phyloP scores from a whole-genome alignment of 1,139 yeast species.

The Sugiyamaella neomexicana region DNA sequence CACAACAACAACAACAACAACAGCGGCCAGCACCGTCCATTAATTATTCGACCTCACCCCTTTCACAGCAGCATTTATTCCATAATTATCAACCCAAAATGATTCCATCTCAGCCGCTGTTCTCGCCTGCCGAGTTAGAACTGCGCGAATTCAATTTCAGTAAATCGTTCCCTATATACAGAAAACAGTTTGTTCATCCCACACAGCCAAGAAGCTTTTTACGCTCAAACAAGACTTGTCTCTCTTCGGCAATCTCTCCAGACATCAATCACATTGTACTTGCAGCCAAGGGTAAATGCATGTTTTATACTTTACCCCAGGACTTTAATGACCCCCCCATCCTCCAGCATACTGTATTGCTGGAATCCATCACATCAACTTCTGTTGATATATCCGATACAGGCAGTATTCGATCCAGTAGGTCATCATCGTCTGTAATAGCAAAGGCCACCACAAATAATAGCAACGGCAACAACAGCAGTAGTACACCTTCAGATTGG shows the following conservation, averaged over 20 bases:
- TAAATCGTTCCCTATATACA: conserved; percentile 79
- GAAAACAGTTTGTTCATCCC: conserved; percentile 63
- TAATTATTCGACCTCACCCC: conserved; percentile 2
- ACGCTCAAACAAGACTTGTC: conserved; percentile 50
- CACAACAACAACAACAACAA: background rate
- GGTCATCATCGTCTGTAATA: conserved; percentile 12
- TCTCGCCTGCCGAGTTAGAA: conserved; percentile 27
- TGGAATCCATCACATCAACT: conserved; percentile 13
- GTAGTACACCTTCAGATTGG: conserved; percentile 41
- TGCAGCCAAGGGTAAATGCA: conserved; percentile 47
- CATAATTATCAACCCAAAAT: conserved; percentile 5
- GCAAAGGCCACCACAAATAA: background rate
- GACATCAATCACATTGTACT: conserved; percentile 64
- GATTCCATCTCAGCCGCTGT: conserved; percentile 7
- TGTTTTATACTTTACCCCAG: conserved; percentile 53
- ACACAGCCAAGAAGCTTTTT: conserved; percentile 60
- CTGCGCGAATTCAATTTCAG: conserved; percentile 48
- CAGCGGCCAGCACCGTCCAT: background rate
- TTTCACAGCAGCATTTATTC: conserved; percentile 3
- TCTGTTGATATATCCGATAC: background rate
- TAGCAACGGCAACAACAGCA: too few relatives aligned
- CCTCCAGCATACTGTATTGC: conserved; percentile 49
- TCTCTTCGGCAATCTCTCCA: conserved; percentile 65
- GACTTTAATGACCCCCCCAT: conserved; percentile 52
- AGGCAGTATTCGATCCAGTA: conserved; percentile 6